phyloP scores from a whole-genome alignment of 2,329 filamentous ascomycete genomes.

The Gaeumannomyces tritici region DNA sequence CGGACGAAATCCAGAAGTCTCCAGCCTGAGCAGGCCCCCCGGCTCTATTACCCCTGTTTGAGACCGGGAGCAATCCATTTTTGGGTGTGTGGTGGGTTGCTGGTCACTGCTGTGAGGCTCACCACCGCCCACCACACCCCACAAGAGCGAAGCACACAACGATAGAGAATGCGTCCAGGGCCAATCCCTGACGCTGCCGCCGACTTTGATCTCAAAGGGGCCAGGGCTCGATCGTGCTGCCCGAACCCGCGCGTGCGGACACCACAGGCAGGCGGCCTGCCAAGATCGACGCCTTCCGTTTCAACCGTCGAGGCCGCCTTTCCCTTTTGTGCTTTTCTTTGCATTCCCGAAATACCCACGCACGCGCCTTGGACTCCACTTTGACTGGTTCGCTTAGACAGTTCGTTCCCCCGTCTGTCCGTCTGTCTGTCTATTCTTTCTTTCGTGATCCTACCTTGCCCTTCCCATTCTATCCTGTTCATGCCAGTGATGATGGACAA shows the following conservation, averaged over 20 bases:
- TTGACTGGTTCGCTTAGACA: neutral
- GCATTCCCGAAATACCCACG: neutral
- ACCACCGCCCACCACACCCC: too few species aligned
- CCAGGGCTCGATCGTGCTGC: conserved; percentile 1
- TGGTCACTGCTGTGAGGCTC: conserved; percentile 4
- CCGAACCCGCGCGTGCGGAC: neutral
- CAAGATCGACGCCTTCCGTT: neutral
- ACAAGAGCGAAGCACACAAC: neutral
- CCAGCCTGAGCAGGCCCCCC: conserved; percentile 6
- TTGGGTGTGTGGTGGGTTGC: conserved; percentile 8
- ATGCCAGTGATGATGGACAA: neutral
- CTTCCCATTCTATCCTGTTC: neutral
- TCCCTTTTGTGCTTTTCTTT: neutral
- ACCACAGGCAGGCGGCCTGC: neutral
- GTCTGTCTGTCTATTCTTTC: conserved; percentile 2
- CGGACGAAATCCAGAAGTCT: conserved; percentile 14
- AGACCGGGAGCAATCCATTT: conserved; percentile 10
- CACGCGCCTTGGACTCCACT: neutral
- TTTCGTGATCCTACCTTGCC: neutral
- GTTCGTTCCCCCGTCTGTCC: neutral
- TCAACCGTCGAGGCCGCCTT: neutral
- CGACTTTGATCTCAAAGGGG: neutral
- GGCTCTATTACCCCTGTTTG: conserved; percentile 15
- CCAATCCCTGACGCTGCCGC: neutral
- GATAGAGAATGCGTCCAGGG: neutral